These are phyloP conservation scores for Seiridium unicorne DNA, from an alignment of 2,329 filamentous ascomycete species.

Conservation along the genomic window DNA sequence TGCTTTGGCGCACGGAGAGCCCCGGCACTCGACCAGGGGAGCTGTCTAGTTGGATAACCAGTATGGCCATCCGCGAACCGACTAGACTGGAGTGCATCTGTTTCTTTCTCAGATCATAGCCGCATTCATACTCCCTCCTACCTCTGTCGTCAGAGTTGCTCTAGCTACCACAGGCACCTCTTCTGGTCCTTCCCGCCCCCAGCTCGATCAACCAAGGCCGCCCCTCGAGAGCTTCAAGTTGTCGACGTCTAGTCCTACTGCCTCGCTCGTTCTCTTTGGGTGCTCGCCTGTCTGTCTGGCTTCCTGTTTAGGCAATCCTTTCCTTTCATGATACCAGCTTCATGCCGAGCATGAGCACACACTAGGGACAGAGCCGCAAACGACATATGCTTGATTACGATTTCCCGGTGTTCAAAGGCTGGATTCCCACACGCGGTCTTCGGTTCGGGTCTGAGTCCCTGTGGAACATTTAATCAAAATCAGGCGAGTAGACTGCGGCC, in stretches of 20 bases:
- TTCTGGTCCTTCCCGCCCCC: not conserved
- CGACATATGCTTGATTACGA: constrained; percentile 16
- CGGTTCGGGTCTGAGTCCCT: not conserved
- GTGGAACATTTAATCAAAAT: constrained; percentile 1
- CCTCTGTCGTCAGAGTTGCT: constrained; percentile 16
- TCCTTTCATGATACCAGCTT: constrained; percentile 3
- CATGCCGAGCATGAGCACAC: constrained; percentile 15
- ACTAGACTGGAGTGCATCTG: constrained; percentile 19
- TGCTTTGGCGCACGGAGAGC: constrained; percentile 44
- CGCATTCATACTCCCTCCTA: constrained; percentile 21
- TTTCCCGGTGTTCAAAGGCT: constrained; percentile 1
- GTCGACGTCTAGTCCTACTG: not conserved
- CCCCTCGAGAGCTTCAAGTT: not conserved
- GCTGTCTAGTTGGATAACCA: constrained; percentile 22
- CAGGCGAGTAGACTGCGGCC: constrained; percentile 6
- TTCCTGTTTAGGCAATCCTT: constrained; percentile 24
- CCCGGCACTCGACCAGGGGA: constrained; percentile 30
- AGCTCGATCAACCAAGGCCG: constrained; percentile 10
- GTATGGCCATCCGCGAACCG: constrained; percentile 20
- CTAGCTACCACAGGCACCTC: not conserved
- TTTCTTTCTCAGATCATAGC: constrained; percentile 24
- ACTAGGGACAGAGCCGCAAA: constrained; percentile 16
- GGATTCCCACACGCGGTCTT: constrained; percentile 5
- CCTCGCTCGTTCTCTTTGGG: not conserved
- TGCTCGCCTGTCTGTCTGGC: constrained; percentile 10